These are phyloP conservation scores for Naumovozyma baii DNA, from an alignment of 805 yeast species.

Conservation along the genomic window DNA sequence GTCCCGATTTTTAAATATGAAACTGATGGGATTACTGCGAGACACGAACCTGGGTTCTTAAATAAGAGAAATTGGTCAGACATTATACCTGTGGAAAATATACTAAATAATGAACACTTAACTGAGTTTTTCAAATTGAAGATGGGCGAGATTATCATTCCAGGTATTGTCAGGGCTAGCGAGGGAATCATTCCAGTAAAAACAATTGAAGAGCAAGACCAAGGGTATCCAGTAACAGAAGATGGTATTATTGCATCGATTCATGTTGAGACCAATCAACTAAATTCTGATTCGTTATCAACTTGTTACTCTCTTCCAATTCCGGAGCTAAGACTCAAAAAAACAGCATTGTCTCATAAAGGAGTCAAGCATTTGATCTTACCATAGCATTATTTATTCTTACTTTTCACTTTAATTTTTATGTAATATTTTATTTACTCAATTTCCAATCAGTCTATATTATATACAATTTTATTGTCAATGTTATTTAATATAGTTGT, in stretches of 20 bases:
- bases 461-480: no score
- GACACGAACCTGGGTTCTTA: constrained; percentile 36
- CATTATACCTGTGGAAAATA: constrained; percentile 43
- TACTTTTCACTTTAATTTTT: no score
- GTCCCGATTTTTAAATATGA: constrained; percentile 61
- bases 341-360: constrained; percentile 15
- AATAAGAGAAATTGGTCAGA: constrained; percentile 69
- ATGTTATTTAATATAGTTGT: no score
- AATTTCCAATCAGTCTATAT: no score
- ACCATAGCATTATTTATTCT: no score
- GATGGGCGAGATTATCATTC: constrained; percentile 15
- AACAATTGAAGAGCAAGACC: constrained; percentile 22
- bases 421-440: no score
- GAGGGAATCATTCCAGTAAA: constrained; percentile 7
- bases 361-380: constrained; percentile 22
- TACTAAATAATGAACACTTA: constrained; percentile 15
- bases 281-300: constrained; percentile 41
- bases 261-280: constrained; percentile 59
- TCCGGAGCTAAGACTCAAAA: constrained; percentile 43
- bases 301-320: constrained; percentile 59
- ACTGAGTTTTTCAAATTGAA: constrained; percentile 5
- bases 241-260: constrained; percentile 58
- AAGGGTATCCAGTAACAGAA: constrained; percentile 47
- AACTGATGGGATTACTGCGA: constrained; percentile 43
- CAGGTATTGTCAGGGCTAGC: constrained; percentile 20